Evolutionary conservation across 139 green algal species (phyloP).

Genomic region (Asterochloris erici): DNA sequence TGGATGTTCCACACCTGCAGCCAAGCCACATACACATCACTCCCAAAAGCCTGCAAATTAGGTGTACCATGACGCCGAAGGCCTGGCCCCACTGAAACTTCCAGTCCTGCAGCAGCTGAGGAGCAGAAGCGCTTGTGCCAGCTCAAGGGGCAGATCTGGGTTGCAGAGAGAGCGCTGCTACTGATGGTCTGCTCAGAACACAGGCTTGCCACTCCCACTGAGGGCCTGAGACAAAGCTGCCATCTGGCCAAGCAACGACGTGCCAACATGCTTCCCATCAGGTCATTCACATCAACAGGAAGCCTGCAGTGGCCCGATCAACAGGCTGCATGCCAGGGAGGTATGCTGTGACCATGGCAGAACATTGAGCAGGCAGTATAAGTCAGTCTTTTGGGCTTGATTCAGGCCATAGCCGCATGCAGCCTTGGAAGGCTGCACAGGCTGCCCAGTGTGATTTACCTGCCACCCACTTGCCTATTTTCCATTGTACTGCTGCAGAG

Average conservation of each 20-base stretch:
- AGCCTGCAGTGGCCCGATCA: too few relatives aligned
- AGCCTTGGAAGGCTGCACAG: neutral
- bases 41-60: neutral
- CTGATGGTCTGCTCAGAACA: too few relatives aligned
- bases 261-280: too few relatives aligned
- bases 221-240: too few relatives aligned
- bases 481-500: slow-evolving; percentile 16
- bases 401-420: neutral
- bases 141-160: neutral
- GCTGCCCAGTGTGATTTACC: neutral
- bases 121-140: neutral
- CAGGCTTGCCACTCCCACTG: too few relatives aligned
- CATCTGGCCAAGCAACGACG: too few relatives aligned
- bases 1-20: slow-evolving; percentile 21
- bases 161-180: too few relatives aligned
- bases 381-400: too few relatives aligned
- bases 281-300: too few relatives aligned
- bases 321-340: too few relatives aligned
- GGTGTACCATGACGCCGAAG: neutral
- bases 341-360: too few relatives aligned
- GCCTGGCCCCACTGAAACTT: neutral
- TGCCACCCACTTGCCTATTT: neutral
- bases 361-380: too few relatives aligned
- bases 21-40: neutral
- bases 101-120: neutral